Base-by-base conservation (phyloP, 345 rosid species). In the Carallia pectinifolia region DNA sequence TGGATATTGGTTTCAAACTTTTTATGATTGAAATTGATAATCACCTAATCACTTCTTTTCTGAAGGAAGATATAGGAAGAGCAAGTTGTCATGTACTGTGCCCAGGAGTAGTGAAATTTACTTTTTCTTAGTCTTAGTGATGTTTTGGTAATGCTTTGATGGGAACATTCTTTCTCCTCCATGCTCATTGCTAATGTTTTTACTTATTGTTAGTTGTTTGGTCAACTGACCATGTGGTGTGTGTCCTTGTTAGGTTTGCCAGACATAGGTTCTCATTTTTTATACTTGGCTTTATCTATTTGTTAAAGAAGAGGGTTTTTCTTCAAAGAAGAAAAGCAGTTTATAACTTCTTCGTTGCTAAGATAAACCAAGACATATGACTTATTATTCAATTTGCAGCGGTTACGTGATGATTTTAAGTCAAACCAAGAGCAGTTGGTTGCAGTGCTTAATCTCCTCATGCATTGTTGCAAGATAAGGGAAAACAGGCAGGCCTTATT, bases 401-500 rank as follows among this genome's bases (percentile, higher is more conserved):
- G 76, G 19, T 78, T 90, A 74, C 83, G 86, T 71, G 96, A 90
- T 81, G 97, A 95, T 83, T 85, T n/a, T 78, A 92, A 95, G 82
- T 85, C 89, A 78, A 95, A 95, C 85, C 94, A 88, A 69, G 98
- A 92, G 80, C 96, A 90, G 83, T 77, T 92, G 83, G 92, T 86
- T 76, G 89, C 96, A 68, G 98, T 90, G 80, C 98, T 95, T 71
- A 80, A 88, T 86, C 98, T 92, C 81, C 90, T 95, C 29, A 92
- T 86, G 88, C 91, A 95, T 66, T 95, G 99, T 85, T 95, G 98
- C 86, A 95, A 90, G 88, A 92, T 92, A 73, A 85, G 87, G 76
- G 99, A 88, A 77, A 95, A 95, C 74, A 88, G 99, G 64, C 82
- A 86, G 70, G 96, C 94, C 70, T 83, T 95, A 70, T 80, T 95